A percentile compares a stretch with the other conserved stretches of the same genome.
phyloP scores from a whole-genome alignment of 2,329 filamentous ascomycete species.

The Pseudogymnoascus pannorum region DNA sequence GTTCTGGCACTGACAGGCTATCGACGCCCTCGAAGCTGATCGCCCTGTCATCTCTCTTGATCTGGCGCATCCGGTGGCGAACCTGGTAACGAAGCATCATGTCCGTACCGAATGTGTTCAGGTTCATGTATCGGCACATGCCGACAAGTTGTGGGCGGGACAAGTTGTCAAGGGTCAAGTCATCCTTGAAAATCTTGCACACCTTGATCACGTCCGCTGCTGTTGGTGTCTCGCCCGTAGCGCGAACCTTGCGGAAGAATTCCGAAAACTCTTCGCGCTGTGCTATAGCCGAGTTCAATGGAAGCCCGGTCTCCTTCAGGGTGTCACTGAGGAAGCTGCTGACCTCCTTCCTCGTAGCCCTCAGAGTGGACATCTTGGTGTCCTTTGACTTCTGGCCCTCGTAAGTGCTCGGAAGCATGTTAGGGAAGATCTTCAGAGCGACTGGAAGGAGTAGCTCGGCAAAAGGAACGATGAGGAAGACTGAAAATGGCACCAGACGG shows the following conservation, averaged over 20 bases:
- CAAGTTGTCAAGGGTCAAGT: slow-evolving; percentile 92
- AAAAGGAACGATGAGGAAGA: slow-evolving; percentile 95
- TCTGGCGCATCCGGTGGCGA: slow-evolving; percentile 96
- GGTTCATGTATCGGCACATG: slow-evolving; percentile 97
- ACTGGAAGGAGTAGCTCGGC: slow-evolving; percentile 88
- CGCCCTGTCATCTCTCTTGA: slow-evolving; percentile 93
- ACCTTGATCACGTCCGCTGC: slow-evolving; percentile 93
- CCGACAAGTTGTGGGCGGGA: slow-evolving; percentile 91
- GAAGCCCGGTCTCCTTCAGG: slow-evolving; percentile 85
- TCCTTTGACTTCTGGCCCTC: slow-evolving; percentile 89
- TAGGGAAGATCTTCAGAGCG: slow-evolving; percentile 91
- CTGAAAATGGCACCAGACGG: slow-evolving; percentile 88
- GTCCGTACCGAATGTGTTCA: slow-evolving; percentile 94
- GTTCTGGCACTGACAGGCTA: slow-evolving; percentile 82
- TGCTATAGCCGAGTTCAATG: slow-evolving; percentile 73
- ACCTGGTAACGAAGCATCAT: slow-evolving; percentile 97
- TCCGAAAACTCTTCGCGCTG: slow-evolving; percentile 91
- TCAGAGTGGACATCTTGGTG: slow-evolving; percentile 71
- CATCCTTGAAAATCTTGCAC: slow-evolving; percentile 98
- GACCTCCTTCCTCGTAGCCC: slow-evolving; percentile 86
- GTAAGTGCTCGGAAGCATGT: slow-evolving; percentile 94
- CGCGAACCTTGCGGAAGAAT: slow-evolving; percentile 93
- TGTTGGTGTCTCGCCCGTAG: slow-evolving; percentile 84
- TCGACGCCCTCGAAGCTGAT: slow-evolving; percentile 93
- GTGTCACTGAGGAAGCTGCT: slow-evolving; percentile 84